phyloP scores from a whole-genome alignment of 106 monocot genomes.

The Dioscorea dumetorum region DNA sequence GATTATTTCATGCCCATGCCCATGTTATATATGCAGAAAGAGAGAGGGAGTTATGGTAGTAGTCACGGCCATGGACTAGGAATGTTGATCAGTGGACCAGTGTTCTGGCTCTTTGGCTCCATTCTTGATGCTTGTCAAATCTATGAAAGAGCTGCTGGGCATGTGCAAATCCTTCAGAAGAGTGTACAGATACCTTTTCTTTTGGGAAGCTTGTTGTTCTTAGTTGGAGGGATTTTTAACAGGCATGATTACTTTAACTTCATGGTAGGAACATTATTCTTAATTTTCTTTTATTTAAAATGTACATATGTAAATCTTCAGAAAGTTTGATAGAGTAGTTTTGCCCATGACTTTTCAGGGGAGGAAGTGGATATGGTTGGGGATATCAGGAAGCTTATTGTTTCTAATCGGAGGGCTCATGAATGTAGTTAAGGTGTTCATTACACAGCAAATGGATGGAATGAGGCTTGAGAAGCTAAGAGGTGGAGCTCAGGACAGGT shows the following conservation, averaged over 20 bases:
- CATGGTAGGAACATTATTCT: too few relatives aligned
- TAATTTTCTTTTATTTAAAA: too few relatives aligned
- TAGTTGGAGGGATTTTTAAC: slow-evolving; percentile 59
- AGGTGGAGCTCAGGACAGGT: slow-evolving; percentile 62
- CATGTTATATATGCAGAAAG: slow-evolving; percentile 20
- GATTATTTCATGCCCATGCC: too few relatives aligned
- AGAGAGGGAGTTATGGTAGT: slow-evolving; percentile 27
- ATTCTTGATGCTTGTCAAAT: slow-evolving; percentile 72
- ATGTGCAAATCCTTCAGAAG: slow-evolving; percentile 80
- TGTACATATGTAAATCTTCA: too few relatives aligned
- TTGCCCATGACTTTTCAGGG: slow-evolving; percentile 20
- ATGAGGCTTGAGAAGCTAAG: slow-evolving; percentile 67
- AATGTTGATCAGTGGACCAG: slow-evolving; percentile 58
- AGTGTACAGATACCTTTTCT: slow-evolving; percentile 74
- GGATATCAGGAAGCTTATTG: slow-evolving; percentile 52
- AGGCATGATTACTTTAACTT: slow-evolving; percentile 2
- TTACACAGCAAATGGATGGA: slow-evolving; percentile 71
- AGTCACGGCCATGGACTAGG: slow-evolving; percentile 40
- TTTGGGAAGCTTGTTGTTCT: slow-evolving; percentile 67
- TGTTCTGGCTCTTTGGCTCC: slow-evolving; percentile 61
- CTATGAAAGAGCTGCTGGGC: slow-evolving; percentile 66
- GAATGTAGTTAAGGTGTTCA: slow-evolving; percentile 79
- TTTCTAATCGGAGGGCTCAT: slow-evolving; percentile 57
- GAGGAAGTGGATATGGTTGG: slow-evolving; percentile 58
- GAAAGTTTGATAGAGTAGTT: not conserved